These are phyloP conservation scores for Cordyceps cateniannulata DNA, from an alignment of 2,329 filamentous ascomycete genomes.

Conservation along the genomic window DNA sequence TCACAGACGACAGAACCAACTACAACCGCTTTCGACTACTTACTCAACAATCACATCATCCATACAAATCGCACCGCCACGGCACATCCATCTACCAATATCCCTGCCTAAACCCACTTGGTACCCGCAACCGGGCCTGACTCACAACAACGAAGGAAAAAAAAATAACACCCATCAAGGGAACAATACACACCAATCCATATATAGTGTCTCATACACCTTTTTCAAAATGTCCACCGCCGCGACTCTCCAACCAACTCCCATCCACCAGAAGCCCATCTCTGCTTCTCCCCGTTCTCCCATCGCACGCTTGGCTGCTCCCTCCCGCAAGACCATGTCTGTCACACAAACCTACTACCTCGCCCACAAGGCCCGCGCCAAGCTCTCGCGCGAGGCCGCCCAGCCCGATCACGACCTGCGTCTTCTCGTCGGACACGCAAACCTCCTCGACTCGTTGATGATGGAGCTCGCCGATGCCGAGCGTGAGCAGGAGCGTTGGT, in stretches of 20 bases:
- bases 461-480: constrained; percentile 86
- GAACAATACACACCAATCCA: constrained; percentile 16
- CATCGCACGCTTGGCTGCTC: constrained; percentile 28
- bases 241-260: constrained; percentile 21
- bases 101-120: constrained; percentile 10
- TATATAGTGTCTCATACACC: constrained; percentile 1
- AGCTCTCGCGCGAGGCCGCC: constrained; percentile 89
- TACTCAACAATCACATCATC: not conserved
- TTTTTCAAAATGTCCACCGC: constrained; percentile 25
- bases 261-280: constrained; percentile 20
- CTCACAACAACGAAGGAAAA: constrained; percentile 14
- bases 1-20: not conserved
- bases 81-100: constrained; percentile 2
- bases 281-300: constrained; percentile 18
- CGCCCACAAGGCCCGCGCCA: constrained; percentile 90
- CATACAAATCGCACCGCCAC: not conserved
- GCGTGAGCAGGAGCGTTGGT: constrained; percentile 93
- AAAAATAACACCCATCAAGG: constrained; percentile 17
- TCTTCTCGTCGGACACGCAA: constrained; percentile 93
- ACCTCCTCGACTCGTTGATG: constrained; percentile 95
- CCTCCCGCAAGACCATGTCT: constrained; percentile 79
- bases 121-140: constrained; percentile 20
- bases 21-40: not conserved
- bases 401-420: constrained; percentile 90
- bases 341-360: constrained; percentile 98